These are phyloP conservation scores for Rhodotorula sp. DNA, from an alignment of 1,284 basidiomycete genomes.

Conservation along the genomic window DNA sequence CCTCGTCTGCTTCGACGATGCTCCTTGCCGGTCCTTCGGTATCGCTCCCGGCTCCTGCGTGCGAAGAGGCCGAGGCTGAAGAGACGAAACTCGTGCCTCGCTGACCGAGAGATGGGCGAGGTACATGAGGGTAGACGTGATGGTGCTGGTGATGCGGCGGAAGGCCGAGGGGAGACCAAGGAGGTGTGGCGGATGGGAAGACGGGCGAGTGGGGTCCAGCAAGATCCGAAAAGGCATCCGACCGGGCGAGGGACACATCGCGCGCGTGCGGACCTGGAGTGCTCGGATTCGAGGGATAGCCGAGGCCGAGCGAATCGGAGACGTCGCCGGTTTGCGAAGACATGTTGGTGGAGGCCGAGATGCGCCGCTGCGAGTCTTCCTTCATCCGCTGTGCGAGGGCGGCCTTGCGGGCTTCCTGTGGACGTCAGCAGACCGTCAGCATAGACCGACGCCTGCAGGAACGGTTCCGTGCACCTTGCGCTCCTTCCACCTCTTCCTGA, in stretches of 20 bases:
- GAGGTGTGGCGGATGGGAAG: not conserved
- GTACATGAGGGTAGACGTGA: not conserved
- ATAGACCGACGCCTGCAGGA: not conserved
- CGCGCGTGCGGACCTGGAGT: conserved; percentile 2
- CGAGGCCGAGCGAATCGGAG: conserved; percentile 17
- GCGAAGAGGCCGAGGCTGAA: conserved; percentile 22
- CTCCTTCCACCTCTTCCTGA: conserved; percentile 56
- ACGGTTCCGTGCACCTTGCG: conserved; percentile 38
- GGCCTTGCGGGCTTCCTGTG: conserved; percentile 21
- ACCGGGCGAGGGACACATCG: conserved; percentile 17
- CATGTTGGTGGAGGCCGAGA: conserved; percentile 15
- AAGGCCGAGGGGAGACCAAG: conserved; percentile 11
- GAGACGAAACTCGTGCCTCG: conserved; percentile 38
- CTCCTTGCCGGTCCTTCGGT: conserved; percentile 13
- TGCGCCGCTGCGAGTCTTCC: conserved; percentile 9
- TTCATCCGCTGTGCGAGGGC: conserved; percentile 8
- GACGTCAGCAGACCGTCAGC: too few species aligned
- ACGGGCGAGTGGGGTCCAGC: not conserved
- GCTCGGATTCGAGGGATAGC: not conserved
- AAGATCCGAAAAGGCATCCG: conserved; percentile 20
- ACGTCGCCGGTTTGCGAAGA: not conserved
- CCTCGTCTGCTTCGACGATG: conserved; percentile 45
- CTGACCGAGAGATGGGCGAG: conserved; percentile 15
- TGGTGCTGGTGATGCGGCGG: conserved; percentile 3
- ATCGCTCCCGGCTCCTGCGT: conserved; percentile 8